These are phyloP conservation scores for Coccinonectria pachysandricola DNA, from an alignment of 2,329 filamentous ascomycete genomes.

Conservation along the genomic window DNA sequence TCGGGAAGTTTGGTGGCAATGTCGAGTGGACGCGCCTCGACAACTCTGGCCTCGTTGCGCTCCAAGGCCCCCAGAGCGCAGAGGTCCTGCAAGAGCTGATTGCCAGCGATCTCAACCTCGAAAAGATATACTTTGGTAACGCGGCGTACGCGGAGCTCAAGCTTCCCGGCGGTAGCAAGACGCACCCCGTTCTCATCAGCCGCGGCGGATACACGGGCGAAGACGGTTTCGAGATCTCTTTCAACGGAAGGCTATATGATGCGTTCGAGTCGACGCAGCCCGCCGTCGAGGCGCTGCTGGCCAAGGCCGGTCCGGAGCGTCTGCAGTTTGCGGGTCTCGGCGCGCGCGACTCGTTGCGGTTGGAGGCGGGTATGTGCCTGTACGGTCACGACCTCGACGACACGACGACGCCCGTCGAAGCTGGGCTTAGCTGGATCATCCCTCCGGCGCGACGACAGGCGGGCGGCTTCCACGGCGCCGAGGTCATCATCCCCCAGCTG, in stretches of 20 bases:
- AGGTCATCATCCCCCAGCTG: conserved; percentile 67
- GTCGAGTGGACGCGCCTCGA: conserved; percentile 61
- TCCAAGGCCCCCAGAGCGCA: conserved; percentile 75
- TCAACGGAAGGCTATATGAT: conserved; percentile 38
- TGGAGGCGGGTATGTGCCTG: conserved; percentile 98
- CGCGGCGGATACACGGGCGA: conserved; percentile 94
- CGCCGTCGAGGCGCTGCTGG: conserved; percentile 58
- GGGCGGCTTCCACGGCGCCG: conserved; percentile 77
- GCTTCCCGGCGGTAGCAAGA: conserved; percentile 39
- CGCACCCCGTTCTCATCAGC: conserved; percentile 52
- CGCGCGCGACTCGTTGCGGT: conserved; percentile 79
- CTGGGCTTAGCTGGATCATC: conserved; percentile 64
- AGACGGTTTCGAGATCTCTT: conserved; percentile 94
- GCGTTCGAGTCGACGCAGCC: conserved; percentile 35
- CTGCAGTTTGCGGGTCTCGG: conserved; percentile 80
- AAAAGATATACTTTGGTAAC: conserved; percentile 72
- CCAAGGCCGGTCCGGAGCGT: conserved; percentile 46
- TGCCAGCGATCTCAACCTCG: conserved; percentile 44
- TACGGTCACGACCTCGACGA: conserved; percentile 97
- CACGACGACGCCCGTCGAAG: conserved; percentile 49
- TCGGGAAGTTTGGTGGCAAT: conserved; percentile 45
- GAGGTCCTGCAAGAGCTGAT: conserved; percentile 58
- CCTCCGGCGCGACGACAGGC: conserved; percentile 59
- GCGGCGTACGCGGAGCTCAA: conserved; percentile 56
- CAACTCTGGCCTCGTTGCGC: conserved; percentile 68